Base-by-base conservation (phyloP, 257 asterid genomes). In the Petunia secreta region DNA sequence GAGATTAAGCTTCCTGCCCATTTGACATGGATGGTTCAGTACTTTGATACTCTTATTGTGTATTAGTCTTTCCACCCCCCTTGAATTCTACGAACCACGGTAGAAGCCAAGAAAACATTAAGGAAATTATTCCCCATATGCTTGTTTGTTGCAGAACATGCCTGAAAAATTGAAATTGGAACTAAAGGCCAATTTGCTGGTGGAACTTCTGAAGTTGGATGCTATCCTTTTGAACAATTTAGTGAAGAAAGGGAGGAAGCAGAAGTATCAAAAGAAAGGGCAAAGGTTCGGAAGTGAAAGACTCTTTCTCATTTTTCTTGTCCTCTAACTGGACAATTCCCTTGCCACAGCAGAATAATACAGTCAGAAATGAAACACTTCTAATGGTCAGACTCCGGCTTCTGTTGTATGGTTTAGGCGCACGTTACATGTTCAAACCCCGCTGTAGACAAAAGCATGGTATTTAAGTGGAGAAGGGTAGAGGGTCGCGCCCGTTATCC, bases 271-370 rank as follows among this genome's bases (percentile, higher is more conserved):
- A 69, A 46, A 36, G 59, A 69, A 69, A 8, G 59, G 59, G 58
- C 8, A 69, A 69, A 10, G 41, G 59, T 48, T 44, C 43, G 3
- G 25, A 69, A 46, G 3, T 25, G 25, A 69, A 69, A 46, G 0
- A 69, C 25, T 46, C 44, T 48, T 43, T 69, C 59, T 25, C 43
- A 52, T 52, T 8, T 10, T 52, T 52, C 57, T 52, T 52, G 15
- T 52, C 15, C 57, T 52, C 57, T 10, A 52, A 52, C 57, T 8
- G 57, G 57, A 52, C 57, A 52, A 52, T 52, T 52, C 11, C 3
- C 59, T 58, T 69, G 14, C 77, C 77, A 46, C 59, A 46, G 77
- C 44, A 71, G 78, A 34, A 34, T 50, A 73, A 73, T 50, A 73
- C 25, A 44, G 62, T 73, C 62, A 73, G 60, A 2, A 44, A 71